phyloP scores from a whole-genome alignment of 179 eudicot species.

The Gypsophila paniculata region DNA sequence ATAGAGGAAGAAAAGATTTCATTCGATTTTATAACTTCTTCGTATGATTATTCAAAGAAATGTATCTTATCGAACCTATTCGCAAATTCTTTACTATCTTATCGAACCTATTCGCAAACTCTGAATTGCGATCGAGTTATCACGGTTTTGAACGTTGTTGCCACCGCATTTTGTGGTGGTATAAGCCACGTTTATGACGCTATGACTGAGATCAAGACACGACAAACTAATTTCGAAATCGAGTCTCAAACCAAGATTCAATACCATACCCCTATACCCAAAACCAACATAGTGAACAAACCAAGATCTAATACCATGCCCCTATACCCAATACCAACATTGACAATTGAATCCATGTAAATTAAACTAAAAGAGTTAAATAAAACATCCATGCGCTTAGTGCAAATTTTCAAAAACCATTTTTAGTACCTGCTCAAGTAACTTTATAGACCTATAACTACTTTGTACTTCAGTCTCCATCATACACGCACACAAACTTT shows the following conservation, averaged over 20 bases:
- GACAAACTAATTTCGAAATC: too few relatives aligned
- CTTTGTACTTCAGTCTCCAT: constrained; percentile 5
- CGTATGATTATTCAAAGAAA: constrained; percentile 7
- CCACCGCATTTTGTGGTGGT: too few relatives aligned
- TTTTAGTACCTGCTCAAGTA: background rate
- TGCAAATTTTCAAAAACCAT: background rate
- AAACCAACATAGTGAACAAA: background rate
- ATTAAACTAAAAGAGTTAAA: background rate
- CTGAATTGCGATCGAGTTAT: too few relatives aligned
- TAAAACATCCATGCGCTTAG: background rate
- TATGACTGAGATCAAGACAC: too few relatives aligned
- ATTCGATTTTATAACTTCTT: constrained; percentile 12
- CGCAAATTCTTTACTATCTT: background rate
- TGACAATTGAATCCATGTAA: background rate
- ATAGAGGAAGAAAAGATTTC: background rate
- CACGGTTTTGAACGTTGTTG: background rate
- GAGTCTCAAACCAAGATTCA: background rate
- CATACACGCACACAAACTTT: background rate
- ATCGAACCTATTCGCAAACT: constrained; percentile 4
- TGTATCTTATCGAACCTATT: constrained; percentile 12
- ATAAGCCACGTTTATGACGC: too few relatives aligned
- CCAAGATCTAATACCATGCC: background rate
- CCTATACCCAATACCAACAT: background rate
- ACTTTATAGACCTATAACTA: background rate
- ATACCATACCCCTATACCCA: background rate